A percentile compares a stretch with the other conserved stretches of the same genome.
phyloP scores from a whole-genome alignment of 805 yeast species.

The Suhomyces emberorum region DNA sequence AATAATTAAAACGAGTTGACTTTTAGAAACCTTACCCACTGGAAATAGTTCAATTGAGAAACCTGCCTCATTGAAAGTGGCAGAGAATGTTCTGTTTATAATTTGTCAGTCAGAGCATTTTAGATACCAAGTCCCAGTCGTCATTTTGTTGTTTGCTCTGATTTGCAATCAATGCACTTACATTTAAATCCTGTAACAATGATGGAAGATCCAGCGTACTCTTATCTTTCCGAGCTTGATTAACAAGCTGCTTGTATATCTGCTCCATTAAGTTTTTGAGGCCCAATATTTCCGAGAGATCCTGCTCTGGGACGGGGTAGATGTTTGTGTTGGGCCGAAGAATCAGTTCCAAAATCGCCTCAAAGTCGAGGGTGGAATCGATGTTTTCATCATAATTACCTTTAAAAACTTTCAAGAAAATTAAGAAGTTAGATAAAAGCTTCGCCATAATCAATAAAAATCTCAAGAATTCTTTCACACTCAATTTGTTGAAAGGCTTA shows the following conservation, averaged over 20 bases:
- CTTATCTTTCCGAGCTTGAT: slow-evolving; percentile 6
- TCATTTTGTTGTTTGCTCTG: slow-evolving; percentile 25
- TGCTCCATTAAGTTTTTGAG: slow-evolving; percentile 28
- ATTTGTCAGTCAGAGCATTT: slow-evolving; percentile 16
- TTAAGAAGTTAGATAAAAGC: slow-evolving; percentile 33
- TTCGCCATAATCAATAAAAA: slow-evolving; percentile 37
- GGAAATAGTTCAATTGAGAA: no score
- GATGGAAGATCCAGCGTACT: slow-evolving; percentile 14
- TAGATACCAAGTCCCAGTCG: slow-evolving; percentile 38
- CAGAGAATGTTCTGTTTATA: no score
- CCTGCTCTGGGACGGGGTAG: background rate
- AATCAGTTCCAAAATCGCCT: slow-evolving; percentile 13
- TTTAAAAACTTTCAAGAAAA: slow-evolving; percentile 9
- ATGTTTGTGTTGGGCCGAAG: background rate
- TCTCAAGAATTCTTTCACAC: slow-evolving; percentile 34
- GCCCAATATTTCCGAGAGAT: slow-evolving; percentile 9
- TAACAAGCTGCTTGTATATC: slow-evolving; percentile 25
- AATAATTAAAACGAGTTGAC: no score
- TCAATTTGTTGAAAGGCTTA: slow-evolving; percentile 37
- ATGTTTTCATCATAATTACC: slow-evolving; percentile 10
- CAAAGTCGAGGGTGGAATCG: slow-evolving; percentile 15
- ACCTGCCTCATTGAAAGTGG: no score
- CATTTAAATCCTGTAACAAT: slow-evolving; percentile 20
- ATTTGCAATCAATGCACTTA: slow-evolving; percentile 20
- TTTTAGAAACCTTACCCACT: no score